Evolutionary conservation across 345 rosid genomes (phyloP).

Genomic region (Lepidium africanum): DNA sequence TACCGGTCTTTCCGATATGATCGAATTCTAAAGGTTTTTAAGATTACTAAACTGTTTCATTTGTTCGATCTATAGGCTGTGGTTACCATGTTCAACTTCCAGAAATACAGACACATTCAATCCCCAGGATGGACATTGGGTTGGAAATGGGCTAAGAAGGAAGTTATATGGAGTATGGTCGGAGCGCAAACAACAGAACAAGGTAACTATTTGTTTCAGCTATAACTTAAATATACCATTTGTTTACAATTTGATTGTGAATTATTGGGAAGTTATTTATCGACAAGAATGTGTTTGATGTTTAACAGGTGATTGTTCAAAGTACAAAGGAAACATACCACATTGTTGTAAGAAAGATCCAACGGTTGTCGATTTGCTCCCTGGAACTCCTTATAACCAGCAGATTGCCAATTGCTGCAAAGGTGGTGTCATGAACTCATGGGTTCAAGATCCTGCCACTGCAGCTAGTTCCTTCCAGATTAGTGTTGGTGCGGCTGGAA

Average conservation of each 20-base stretch:
- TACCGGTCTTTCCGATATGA: not conserved
- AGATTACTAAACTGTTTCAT: not conserved
- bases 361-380: conserved; percentile 73
- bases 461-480: conserved; percentile 80
- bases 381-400: conserved; percentile 78
- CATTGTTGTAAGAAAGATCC: conserved; percentile 91
- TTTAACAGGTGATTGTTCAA: conserved; percentile 61
- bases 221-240: not conserved
- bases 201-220: conserved; percentile 26
- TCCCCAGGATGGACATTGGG: conserved; percentile 89
- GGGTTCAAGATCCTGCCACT: conserved; percentile 67
- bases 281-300: not conserved
- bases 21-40: no score
- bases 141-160: conserved; percentile 91
- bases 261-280: not conserved
- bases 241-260: not conserved
- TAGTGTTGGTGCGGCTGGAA: conserved; percentile 84
- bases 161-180: conserved; percentile 80
- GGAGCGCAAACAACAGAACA: conserved; percentile 82
- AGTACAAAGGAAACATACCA: conserved; percentile 61
- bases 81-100: conserved; percentile 77
- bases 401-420: conserved; percentile 93
- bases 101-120: conserved; percentile 77
- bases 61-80: conserved; percentile 50
- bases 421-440: conserved; percentile 80